Evolutionary conservation across 1,284 basidiomycete species (phyloP), one percentile per base, ranked within the genome.

Genomic region (Trametes polyzona): DNA sequence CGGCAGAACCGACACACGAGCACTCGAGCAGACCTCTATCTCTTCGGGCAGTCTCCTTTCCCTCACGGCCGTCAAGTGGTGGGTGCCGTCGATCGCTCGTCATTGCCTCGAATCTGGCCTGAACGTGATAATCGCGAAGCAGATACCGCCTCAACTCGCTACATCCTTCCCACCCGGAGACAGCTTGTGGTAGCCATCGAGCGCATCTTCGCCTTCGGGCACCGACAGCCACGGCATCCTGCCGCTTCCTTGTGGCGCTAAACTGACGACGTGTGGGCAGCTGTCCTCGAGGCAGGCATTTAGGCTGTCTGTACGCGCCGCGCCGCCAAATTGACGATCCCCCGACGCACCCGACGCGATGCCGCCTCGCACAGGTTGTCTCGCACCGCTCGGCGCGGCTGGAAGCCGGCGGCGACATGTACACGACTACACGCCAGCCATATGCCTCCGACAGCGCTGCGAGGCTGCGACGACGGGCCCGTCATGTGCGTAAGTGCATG

Each of bases 81-180:
- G 47, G 39, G 47, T 48, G 26, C 26, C 17, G 36, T 27, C 19
- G 47, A 27, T 39, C 47, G n/a, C 7, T 24, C 11, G 30, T 27
- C 23, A 29, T 37, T 35, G 7, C 8, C 26, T 16, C 36, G 6
- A 35, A 14, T 27, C 16, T n/a, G 26, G 19, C 19, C 6, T 9
- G 32, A 19, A 23, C 27, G 14, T 29, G 47, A 48, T 48, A 37
- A 48, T 48, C 47, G 36, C 47, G 47, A 37, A 37, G 47, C 29
- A 16, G 24, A 23, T 14, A 23, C 44, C 26, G 8, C n/a, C 29
- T 26, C 21, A 16, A 14, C 9, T 27, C 33, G n/a, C 33, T 8
- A n/a, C n/a, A n/a, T n/a, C n/a, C n/a, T 47, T 37, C 33, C 33
- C 36, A 39, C 47, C 26, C 47, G 17, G 33, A 17, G 33, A 37